These are phyloP conservation scores for Truncatella angustata DNA, from an alignment of 2,329 filamentous ascomycete genomes.

Conservation along the genomic window DNA sequence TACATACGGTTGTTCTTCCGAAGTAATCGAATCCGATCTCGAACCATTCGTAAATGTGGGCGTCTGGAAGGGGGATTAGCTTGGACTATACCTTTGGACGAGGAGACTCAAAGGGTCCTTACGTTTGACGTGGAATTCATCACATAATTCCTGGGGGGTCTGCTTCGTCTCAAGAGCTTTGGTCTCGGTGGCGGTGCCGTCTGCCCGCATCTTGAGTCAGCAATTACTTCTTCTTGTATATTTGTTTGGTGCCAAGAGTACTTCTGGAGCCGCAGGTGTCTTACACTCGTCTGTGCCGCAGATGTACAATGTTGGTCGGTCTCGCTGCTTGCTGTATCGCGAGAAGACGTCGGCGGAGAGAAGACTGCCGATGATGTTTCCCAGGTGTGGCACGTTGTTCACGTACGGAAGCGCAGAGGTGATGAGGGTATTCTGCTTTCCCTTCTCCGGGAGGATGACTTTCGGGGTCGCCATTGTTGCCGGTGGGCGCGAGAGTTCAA, in stretches of 20 bases:
- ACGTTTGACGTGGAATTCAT: constrained; percentile 90
- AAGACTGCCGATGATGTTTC: constrained; percentile 84
- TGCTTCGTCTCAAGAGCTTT: constrained; percentile 83
- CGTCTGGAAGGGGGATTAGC: too few relatives aligned
- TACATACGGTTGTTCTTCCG: constrained; percentile 85
- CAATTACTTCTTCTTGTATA: too few relatives aligned
- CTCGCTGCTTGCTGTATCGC: constrained; percentile 76
- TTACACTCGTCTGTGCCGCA: constrained; percentile 95
- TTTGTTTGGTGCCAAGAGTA: too few relatives aligned
- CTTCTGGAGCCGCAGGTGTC: too few relatives aligned
- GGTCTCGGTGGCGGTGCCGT: constrained; percentile 91
- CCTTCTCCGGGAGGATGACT: constrained; percentile 61
- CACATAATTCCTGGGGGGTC: constrained; percentile 80
- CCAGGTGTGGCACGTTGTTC: constrained; percentile 77
- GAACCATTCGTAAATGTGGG: constrained; percentile 97
- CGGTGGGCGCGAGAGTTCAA: too few relatives aligned
- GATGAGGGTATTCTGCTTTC: constrained; percentile 84
- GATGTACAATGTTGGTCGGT: constrained; percentile 76
- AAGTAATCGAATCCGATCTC: constrained; percentile 93
- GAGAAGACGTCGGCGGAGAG: constrained; percentile 86
- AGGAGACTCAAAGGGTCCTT: constrained; percentile 70
- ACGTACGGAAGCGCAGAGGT: constrained; percentile 89
- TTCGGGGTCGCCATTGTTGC: constrained; percentile 10
- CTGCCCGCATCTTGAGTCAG: too few relatives aligned
- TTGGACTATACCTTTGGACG: too few relatives aligned